Percentiles rank a stretch among this genome's conserved stretches.
Evolutionary conservation across 2,329 filamentous ascomycete genomes (phyloP).

Genomic region (Aplosporella prunicola): DNA sequence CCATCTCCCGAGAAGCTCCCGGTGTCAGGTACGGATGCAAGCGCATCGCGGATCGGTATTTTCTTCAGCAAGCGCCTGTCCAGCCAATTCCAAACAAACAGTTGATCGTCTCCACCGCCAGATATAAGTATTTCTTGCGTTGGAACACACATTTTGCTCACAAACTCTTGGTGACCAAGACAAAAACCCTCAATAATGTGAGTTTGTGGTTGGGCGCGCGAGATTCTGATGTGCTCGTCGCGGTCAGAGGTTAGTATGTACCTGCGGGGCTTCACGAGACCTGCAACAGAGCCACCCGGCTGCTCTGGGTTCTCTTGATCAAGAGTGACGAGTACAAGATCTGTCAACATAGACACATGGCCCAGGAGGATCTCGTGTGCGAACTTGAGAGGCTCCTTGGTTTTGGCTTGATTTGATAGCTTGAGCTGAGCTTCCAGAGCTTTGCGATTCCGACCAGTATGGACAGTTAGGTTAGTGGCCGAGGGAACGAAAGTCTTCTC

Average conservation of each 20-base stretch:
- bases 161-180: conserved; percentile 76
- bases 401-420: conserved; percentile 33
- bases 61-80: conserved; percentile 45
- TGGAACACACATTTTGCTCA: conserved; percentile 65
- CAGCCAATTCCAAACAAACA: conserved; percentile 79
- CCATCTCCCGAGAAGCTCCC: conserved; percentile 10
- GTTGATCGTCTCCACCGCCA: conserved; percentile 71
- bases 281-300: background rate
- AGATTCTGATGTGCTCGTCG: conserved; percentile 81
- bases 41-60: conserved; percentile 31
- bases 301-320: conserved; percentile 31
- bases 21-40: conserved; percentile 2
- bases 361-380: conserved; percentile 73
- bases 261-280: conserved; percentile 27
- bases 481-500: conserved; percentile 39
- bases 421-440: conserved; percentile 49
- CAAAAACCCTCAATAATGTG: conserved; percentile 87
- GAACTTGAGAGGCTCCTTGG: conserved; percentile 48
- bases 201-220: conserved; percentile 68
- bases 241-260: conserved; percentile 61
- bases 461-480: conserved; percentile 50
- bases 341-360: conserved; percentile 90
- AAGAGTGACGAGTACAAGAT: conserved; percentile 50
- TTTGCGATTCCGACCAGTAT: conserved; percentile 50
- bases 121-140: conserved; percentile 61